Percentiles rank a stretch among this genome's conserved stretches.
phyloP scores from a whole-genome alignment of 305 asterid species.

The Fraxinus platypoda region DNA sequence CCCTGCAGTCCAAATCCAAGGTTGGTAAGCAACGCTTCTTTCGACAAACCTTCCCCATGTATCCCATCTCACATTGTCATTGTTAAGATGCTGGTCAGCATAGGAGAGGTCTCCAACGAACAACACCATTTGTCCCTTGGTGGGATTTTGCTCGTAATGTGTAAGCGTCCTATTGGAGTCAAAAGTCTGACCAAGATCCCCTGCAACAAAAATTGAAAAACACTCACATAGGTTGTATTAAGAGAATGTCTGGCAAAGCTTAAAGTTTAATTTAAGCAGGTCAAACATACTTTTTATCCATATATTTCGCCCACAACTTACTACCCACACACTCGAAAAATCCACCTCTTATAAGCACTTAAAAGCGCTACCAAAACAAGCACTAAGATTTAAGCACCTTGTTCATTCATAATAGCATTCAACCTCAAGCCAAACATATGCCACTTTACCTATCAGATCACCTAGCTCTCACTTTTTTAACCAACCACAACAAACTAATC shows the following conservation, averaged over 20 bases:
- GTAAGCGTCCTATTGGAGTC: conserved; percentile 77
- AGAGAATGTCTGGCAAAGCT: neutral
- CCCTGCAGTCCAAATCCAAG: conserved; percentile 96
- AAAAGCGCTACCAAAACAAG: too few relatives aligned
- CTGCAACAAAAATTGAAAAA: conserved; percentile 33
- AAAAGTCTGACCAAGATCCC: conserved; percentile 87
- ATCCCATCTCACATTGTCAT: conserved; percentile 83
- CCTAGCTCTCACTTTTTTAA: neutral
- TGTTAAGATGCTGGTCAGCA: conserved; percentile 69
- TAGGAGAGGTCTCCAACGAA: conserved; percentile 85
- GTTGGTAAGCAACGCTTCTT: conserved; percentile 86
- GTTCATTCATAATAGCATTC: neutral
- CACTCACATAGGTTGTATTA: neutral
- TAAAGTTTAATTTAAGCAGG: too few relatives aligned
- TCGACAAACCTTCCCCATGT: conserved; percentile 91
- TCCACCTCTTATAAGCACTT: neutral
- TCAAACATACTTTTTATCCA: too few relatives aligned
- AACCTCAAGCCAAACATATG: neutral
- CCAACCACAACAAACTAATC: too few relatives aligned
- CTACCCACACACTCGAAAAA: neutral
- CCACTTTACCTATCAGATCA: neutral
- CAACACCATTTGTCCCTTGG: conserved; percentile 67
- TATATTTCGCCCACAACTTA: neutral
- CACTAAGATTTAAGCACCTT: neutral
- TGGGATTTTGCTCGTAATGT: conserved; percentile 71